Base-by-base conservation (phyloP, 805 yeast genomes). In the Zygosaccharomyces pseudorouxii region DNA sequence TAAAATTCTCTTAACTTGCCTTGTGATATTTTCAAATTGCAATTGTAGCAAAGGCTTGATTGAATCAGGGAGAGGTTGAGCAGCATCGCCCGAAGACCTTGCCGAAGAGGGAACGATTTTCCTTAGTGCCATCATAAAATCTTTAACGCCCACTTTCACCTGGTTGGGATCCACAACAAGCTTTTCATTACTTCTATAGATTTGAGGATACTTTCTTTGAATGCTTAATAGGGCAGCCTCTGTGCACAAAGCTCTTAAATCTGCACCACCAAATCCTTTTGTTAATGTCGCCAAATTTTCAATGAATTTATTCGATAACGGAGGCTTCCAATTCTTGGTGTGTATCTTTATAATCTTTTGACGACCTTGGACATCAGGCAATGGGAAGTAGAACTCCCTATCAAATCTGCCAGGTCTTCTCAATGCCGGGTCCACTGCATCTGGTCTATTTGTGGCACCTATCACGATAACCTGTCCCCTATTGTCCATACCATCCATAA, bases 401-500 rank as follows among this genome's bases (percentile, higher is more conserved):
- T 93, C 99, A 61, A 93, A 93, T 66, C 99, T 77, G 1, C 99
- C 99, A 0, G 99, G 99, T 59, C 99, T 78, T 62, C 99, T 78
- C 50, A 93, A 74, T 0, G 99, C 99, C 1, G 99, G 97, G 68
- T 93, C 99, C n/a, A 93, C 87, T 0, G 97, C 86, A 69, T 93
- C 98, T 0, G 99, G 99, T 62, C 99, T 75, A 69, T 93, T 93
- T 0, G 99, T 93, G 1, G 99, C 99, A 50, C 99, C 99, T 57
- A 93, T 90, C 2, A 93, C 97, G 55, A 93, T 92, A 16, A 93
- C 98, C 64, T 93, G 98, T 6, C 99, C 99, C 64, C 98, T 80
- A 57, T 89, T 89, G 65, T 92, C 98, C 98, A 93, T 93, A 59
- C 99, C 99, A 67, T 93, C 99, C 99, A 93, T 93, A 45, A 93